These are phyloP conservation scores for Phytophthora pluvialis DNA, from an alignment of 352 stramenopile genomes.

Conservation along the genomic window DNA sequence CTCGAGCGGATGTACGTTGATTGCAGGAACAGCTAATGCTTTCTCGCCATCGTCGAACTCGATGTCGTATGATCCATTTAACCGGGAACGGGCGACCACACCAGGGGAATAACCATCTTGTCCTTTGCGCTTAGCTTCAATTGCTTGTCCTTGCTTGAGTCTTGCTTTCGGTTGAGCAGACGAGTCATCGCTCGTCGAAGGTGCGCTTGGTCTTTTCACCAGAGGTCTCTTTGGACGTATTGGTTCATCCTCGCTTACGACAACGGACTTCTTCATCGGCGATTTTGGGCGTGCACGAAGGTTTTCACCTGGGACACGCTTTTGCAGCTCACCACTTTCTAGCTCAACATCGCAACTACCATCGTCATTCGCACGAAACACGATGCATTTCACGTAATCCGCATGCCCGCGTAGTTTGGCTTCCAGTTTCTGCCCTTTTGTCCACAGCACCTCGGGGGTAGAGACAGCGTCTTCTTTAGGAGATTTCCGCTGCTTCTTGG, in stretches of 20 bases:
- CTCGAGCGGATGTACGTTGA: slow-evolving; percentile 5
- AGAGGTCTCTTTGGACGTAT: slow-evolving; percentile 48
- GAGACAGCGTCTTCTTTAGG: slow-evolving; percentile 37
- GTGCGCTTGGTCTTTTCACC: slow-evolving; percentile 33
- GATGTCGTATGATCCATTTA: slow-evolving; percentile 83
- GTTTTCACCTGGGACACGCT: slow-evolving; percentile 37
- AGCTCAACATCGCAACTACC: slow-evolving; percentile 73
- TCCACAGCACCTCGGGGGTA: slow-evolving; percentile 43
- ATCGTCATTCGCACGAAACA: slow-evolving; percentile 54
- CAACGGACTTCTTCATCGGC: slow-evolving; percentile 41
- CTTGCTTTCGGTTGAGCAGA: slow-evolving; percentile 29
- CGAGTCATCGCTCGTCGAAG: slow-evolving; percentile 52
- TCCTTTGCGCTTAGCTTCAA: slow-evolving; percentile 64
- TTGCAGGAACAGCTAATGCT: slow-evolving; percentile 30
- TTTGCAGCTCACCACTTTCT: slow-evolving; percentile 68
- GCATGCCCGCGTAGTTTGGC: slow-evolving; percentile 52
- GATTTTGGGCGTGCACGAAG: slow-evolving; percentile 41
- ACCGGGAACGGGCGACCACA: slow-evolving; percentile 46
- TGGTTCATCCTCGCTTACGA: slow-evolving; percentile 56
- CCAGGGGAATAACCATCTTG: slow-evolving; percentile 61
- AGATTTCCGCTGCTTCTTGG: slow-evolving; percentile 44
- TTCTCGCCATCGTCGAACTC: slow-evolving; percentile 77
- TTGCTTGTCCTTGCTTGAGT: slow-evolving; percentile 47
- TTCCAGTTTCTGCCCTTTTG: slow-evolving; percentile 67
- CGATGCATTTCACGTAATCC: slow-evolving; percentile 55